phyloP scores from a whole-genome alignment of 1,284 basidiomycete genomes.

The Naganishia albida region DNA sequence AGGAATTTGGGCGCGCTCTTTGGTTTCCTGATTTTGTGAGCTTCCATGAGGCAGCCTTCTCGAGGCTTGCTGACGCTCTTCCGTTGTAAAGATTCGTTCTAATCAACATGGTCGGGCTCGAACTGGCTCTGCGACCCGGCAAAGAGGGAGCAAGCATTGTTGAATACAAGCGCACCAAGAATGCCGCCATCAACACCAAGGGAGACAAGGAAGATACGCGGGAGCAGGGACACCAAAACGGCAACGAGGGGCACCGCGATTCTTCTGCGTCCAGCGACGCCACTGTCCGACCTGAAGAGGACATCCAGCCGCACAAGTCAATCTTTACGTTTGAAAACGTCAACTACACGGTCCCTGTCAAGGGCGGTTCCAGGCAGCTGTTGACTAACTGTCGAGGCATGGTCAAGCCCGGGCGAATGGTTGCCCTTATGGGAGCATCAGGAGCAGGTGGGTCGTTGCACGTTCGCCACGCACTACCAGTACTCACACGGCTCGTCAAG shows the following conservation, averaged over 20 bases:
- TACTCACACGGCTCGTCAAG: too few relatives aligned
- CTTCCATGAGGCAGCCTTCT: background rate
- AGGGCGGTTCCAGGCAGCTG: slow-evolving; percentile 52
- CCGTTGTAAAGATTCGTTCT: slow-evolving; percentile 14
- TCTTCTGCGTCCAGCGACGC: slow-evolving; percentile 8
- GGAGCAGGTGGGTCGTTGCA: slow-evolving; percentile 36
- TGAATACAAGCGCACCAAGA: slow-evolving; percentile 25
- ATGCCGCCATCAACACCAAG: slow-evolving; percentile 6
- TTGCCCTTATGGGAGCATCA: slow-evolving; percentile 56
- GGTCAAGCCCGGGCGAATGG: slow-evolving; percentile 58
- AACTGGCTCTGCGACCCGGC: slow-evolving; percentile 18
- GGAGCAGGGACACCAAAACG: slow-evolving; percentile 14
- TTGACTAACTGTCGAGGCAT: slow-evolving; percentile 58
- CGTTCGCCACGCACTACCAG: too few relatives aligned
- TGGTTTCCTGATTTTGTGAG: slow-evolving; percentile 17
- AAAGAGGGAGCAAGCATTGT: slow-evolving; percentile 24
- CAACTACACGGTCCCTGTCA: slow-evolving; percentile 54
- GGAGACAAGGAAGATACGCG: slow-evolving; percentile 14
- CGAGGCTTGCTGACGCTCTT: too few relatives aligned
- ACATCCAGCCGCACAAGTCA: slow-evolving; percentile 24
- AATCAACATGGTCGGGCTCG: slow-evolving; percentile 22
- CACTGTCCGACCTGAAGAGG: slow-evolving; percentile 4
- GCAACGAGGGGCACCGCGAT: background rate
- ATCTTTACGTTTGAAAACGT: slow-evolving; percentile 56
- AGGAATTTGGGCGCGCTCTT: slow-evolving; percentile 39